phyloP scores from a whole-genome alignment of 2,329 filamentous ascomycete species.

The Didymella lethalis region DNA sequence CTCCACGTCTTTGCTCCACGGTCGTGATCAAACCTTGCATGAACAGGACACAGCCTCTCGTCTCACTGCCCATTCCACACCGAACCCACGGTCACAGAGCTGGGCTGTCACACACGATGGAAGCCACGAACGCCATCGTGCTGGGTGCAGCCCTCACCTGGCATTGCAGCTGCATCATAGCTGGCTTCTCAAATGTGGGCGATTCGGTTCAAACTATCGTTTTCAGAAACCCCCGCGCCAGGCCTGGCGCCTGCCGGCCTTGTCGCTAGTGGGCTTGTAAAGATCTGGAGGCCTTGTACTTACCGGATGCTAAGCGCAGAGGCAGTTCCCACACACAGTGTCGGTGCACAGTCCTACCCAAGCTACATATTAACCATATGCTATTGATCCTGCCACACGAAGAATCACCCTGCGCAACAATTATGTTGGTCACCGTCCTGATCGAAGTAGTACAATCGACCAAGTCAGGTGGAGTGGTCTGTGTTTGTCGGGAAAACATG shows the following conservation, averaged over 20 bases:
- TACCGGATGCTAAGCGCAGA: slow-evolving; percentile 12
- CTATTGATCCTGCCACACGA: slow-evolving; percentile 3
- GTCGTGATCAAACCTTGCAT: slow-evolving; percentile 23
- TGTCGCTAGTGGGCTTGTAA: slow-evolving; percentile 19
- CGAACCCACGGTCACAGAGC: slow-evolving; percentile 21
- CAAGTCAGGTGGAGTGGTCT: slow-evolving; percentile 20
- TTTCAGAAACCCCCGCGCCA: slow-evolving; percentile 29
- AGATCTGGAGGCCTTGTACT: slow-evolving; percentile 13
- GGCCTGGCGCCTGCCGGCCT: slow-evolving; percentile 21
- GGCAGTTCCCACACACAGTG: not conserved
- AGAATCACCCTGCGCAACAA: slow-evolving; percentile 14
- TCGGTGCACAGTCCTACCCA: not conserved
- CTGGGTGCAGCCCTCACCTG: slow-evolving; percentile 34
- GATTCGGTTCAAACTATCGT: slow-evolving; percentile 20
- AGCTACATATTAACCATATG: not conserved
- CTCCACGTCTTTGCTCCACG: slow-evolving; percentile 17
- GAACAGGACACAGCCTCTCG: slow-evolving; percentile 17
- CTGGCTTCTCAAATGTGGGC: slow-evolving; percentile 24
- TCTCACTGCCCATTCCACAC: slow-evolving; percentile 20
- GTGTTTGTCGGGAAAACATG: slow-evolving; percentile 21
- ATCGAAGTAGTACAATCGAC: slow-evolving; percentile 18
- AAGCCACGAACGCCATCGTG: slow-evolving; percentile 43
- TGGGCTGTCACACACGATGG: slow-evolving; percentile 39
- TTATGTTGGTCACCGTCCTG: slow-evolving; percentile 13
- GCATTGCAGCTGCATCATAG: slow-evolving; percentile 28